These are phyloP conservation scores for Sarocladium strictum DNA, from an alignment of 2,329 filamentous ascomycete species.

Conservation along the genomic window DNA sequence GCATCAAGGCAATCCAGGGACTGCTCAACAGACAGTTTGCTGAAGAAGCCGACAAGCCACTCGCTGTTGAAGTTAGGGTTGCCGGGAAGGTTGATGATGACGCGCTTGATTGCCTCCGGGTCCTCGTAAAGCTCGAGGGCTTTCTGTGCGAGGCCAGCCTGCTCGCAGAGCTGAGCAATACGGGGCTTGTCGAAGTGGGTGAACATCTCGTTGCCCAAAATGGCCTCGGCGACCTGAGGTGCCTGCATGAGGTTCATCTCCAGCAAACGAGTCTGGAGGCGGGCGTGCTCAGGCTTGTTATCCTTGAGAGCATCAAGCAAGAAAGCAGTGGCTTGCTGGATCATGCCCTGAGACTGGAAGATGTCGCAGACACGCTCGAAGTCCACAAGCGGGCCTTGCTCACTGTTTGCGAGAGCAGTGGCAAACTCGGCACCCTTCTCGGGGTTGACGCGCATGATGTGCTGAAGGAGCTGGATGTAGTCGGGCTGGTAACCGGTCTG, in stretches of 20 bases:
- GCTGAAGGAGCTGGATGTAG: constrained; percentile 84
- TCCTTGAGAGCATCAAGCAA: constrained; percentile 91
- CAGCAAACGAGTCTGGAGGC: constrained; percentile 86
- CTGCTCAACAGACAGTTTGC: constrained; percentile 90
- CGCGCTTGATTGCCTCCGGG: constrained; percentile 81
- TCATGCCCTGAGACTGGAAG: constrained; percentile 96
- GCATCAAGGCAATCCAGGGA: constrained; percentile 90
- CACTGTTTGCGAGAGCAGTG: constrained; percentile 82
- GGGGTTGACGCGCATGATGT: constrained; percentile 84
- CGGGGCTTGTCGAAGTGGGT: constrained; percentile 90
- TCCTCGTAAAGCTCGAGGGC: constrained; percentile 95
- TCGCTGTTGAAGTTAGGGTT: constrained; percentile 84
- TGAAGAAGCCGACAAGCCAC: constrained; percentile 89
- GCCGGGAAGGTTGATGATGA: constrained; percentile 73
- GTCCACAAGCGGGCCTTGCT: constrained; percentile 81
- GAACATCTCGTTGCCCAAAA: constrained; percentile 97
- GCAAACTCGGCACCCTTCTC: constrained; percentile 96
- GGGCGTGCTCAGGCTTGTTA: constrained; percentile 88
- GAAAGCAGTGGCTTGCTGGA: constrained; percentile 98
- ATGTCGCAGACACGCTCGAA: constrained; percentile 94
- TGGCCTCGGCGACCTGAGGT: constrained; percentile 95
- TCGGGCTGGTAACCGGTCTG: constrained; percentile 89
- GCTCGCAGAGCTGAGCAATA: constrained; percentile 87
- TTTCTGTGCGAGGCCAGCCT: constrained; percentile 78
- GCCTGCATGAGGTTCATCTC: constrained; percentile 98